A percentile compares a stretch with the other conserved stretches of the same genome.
phyloP scores from a whole-genome alignment of 139 green algal genomes.

The Chlorella ohadii region DNA sequence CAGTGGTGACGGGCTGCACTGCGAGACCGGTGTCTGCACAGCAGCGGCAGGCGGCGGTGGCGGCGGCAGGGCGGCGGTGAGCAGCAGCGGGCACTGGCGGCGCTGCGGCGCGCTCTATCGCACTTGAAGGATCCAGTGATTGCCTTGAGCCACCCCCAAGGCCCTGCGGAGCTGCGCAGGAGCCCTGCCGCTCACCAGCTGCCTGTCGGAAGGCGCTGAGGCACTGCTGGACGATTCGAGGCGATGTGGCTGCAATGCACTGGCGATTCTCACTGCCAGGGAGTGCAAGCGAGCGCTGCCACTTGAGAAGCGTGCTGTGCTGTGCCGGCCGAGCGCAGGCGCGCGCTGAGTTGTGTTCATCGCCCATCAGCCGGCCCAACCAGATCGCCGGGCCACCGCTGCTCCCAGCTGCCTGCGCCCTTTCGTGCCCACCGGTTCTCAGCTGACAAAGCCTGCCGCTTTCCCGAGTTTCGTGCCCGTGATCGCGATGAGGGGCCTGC shows the following conservation, averaged over 20 bases:
- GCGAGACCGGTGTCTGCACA: too few relatives aligned
- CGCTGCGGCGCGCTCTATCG: background rate
- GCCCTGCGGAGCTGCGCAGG: too few relatives aligned
- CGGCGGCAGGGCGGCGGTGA: background rate
- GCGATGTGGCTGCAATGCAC: too few relatives aligned
- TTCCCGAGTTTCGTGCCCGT: background rate
- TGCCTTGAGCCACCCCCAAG: background rate
- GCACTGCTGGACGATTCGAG: background rate
- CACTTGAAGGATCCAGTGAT: background rate
- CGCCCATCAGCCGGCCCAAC: background rate
- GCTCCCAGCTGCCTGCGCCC: background rate
- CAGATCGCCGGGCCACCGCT: background rate
- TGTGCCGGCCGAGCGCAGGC: background rate
- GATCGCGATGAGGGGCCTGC: background rate
- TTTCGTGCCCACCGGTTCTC: background rate
- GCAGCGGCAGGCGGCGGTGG: background rate
- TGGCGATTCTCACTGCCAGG: too few relatives aligned
- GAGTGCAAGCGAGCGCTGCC: too few relatives aligned
- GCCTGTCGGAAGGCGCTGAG: background rate
- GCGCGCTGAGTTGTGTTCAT: too few relatives aligned
- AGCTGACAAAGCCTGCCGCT: background rate
- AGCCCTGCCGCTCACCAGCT: background rate
- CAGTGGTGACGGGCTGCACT: background rate
- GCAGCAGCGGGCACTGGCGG: background rate
- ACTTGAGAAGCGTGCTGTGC: background rate